Conservation (phyloP, 164 flowering plant species). For the Macadamia integrifolia region DNA sequence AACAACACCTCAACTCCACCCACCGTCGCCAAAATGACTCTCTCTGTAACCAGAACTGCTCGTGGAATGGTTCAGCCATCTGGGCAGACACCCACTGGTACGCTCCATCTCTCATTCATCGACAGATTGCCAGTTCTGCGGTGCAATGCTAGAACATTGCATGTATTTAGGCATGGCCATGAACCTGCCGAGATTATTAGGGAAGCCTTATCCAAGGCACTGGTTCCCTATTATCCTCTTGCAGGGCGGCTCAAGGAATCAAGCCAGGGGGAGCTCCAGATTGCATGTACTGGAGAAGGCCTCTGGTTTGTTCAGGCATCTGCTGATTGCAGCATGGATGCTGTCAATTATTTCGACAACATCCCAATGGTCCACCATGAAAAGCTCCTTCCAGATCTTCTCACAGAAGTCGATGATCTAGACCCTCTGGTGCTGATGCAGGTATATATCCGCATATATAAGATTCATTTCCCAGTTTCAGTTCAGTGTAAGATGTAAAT, state of each 20-base stretch:
- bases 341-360: conserved; percentile 33
- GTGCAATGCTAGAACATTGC: conserved; percentile 43
- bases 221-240: conserved; percentile 66
- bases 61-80: conserved; percentile 31
- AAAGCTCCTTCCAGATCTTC: conserved; percentile 41
- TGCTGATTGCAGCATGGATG: conserved; percentile 35
- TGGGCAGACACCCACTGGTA: conserved; percentile 31
- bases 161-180: conserved; percentile 40
- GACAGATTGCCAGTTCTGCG: conserved; percentile 40
- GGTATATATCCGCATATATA: conserved; percentile 19
- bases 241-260: conserved; percentile 46
- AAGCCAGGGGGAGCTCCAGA: conserved; percentile 21
- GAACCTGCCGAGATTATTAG: conserved; percentile 30
- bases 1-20: background rate
- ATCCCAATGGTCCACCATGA: conserved; percentile 24
- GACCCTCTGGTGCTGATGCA: conserved; percentile 61
- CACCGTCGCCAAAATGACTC: conserved; percentile 22
- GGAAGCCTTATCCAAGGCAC: conserved; percentile 48
- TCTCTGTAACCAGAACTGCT: conserved; percentile 31
- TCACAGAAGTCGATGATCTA: conserved; percentile 13
- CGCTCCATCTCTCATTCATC: conserved; percentile 40
- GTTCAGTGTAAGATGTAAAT: too few relatives aligned
- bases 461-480: too few relatives aligned
- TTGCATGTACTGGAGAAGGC: conserved; percentile 49
- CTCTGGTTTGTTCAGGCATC: conserved; percentile 57